These are phyloP conservation scores for Copromyces sp. DNA, from an alignment of 495 filamentous ascomycete genomes.

Conservation along the genomic window DNA sequence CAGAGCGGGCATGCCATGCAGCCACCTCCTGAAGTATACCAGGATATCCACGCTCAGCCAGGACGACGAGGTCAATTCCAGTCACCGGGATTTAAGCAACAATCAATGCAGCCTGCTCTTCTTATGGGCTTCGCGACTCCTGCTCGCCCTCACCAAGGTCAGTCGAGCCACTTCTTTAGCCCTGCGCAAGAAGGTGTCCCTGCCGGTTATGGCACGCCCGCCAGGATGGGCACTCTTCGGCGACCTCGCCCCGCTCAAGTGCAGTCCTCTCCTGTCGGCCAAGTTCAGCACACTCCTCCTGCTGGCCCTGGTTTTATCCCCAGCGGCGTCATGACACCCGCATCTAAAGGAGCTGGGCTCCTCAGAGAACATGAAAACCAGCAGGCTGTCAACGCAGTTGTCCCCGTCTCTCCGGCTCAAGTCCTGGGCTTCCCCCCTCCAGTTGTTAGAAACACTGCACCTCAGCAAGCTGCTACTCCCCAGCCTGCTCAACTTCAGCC, in stretches of 20 bases:
- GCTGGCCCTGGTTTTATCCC: not conserved
- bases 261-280: no score
- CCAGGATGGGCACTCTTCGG: no score
- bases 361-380: not conserved
- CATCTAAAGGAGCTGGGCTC: not conserved
- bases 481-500: not conserved
- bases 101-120: no score
- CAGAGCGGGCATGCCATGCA: not conserved
- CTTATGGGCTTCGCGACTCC: no score
- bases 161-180: no score
- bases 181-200: no score
- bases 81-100: not conserved
- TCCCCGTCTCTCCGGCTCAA: not conserved
- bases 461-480: not conserved
- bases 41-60: not conserved
- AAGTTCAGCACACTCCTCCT: not conserved
- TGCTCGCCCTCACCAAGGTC: no score
- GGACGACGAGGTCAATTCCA: not conserved
- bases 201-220: no score
- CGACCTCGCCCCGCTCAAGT: no score
- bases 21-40: not conserved
- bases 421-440: not conserved
- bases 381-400: not conserved
- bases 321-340: not conserved
- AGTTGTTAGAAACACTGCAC: accelerated